Evolutionary conservation across 129 eudicot species (phyloP).

Genomic region (Lactuca saligna): DNA sequence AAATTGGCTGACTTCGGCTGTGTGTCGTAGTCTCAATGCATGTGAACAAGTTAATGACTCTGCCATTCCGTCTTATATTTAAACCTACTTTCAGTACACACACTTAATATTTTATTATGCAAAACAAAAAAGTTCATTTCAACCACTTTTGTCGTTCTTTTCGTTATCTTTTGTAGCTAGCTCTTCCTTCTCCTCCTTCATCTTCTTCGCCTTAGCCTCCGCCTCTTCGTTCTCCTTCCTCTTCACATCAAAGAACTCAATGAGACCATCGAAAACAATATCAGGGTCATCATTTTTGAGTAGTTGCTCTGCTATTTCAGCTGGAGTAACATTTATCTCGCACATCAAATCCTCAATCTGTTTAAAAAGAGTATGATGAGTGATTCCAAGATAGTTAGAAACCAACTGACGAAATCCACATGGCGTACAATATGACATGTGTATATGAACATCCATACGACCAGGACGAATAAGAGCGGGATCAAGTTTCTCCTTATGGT

Average conservation of each 20-base stretch:
- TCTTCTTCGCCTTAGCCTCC: constrained; percentile 1
- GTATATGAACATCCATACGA: constrained; percentile 82
- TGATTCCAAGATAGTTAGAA: constrained; percentile 52
- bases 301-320: constrained; percentile 77
- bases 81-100: no score
- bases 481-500: constrained; percentile 58
- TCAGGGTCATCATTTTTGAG: constrained; percentile 51
- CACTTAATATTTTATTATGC: no score
- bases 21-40: no score
- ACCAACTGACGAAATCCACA: constrained; percentile 60
- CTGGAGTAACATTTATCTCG: constrained; percentile 47
- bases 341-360: constrained; percentile 49
- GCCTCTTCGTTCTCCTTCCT: constrained; percentile 37
- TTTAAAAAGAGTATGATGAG: constrained; percentile 27
- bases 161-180: background rate
- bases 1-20: no score
- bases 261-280: constrained; percentile 42
- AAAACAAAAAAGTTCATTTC: no score
- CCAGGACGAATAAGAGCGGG: constrained; percentile 79
- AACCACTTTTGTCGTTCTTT: background rate
- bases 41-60: no score
- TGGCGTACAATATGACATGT: constrained; percentile 73
- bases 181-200: background rate
- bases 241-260: constrained; percentile 46
- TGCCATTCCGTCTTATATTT: no score